A percentile compares a stretch with the other conserved stretches of the same genome.
Evolutionary conservation across 225 moss, liverwort and hornwort species (phyloP).

Genomic region (Physcomitrellopsis africana): DNA sequence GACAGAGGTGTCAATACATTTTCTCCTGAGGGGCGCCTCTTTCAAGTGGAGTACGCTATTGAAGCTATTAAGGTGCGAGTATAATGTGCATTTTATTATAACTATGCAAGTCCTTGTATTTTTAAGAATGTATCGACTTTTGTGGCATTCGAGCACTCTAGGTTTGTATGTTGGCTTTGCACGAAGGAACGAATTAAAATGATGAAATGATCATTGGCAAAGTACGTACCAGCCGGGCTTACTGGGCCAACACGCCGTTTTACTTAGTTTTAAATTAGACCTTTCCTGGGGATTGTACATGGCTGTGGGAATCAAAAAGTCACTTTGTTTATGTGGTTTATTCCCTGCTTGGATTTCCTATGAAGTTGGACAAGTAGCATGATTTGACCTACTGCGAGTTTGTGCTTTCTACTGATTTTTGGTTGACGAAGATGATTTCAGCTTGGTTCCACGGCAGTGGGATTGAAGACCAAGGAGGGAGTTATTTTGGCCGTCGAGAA

Average conservation of each 20-base stretch:
- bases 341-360: not conserved
- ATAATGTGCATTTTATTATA: not conserved
- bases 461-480: conserved; percentile 31
- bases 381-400: not conserved
- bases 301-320: not conserved
- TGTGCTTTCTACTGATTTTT: not conserved
- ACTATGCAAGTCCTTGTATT: not conserved
- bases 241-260: not conserved
- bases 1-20: conserved; percentile 40
- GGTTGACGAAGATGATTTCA: not conserved
- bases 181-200: no score
- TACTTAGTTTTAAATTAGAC: not conserved
- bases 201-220: no score
- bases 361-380: not conserved
- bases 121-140: no score
- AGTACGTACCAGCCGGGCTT: not conserved
- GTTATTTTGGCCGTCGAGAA: conserved; percentile 26
- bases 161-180: no score
- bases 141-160: no score
- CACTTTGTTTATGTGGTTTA: not conserved
- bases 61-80: conserved; percentile 33
- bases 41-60: conserved; percentile 39
- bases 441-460: conserved; percentile 44
- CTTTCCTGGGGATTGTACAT: not conserved
- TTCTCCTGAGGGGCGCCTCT: conserved; percentile 37